Evolutionary conservation across 179 eudicot species (phyloP).

Genomic region (Patellifolia procumbens): DNA sequence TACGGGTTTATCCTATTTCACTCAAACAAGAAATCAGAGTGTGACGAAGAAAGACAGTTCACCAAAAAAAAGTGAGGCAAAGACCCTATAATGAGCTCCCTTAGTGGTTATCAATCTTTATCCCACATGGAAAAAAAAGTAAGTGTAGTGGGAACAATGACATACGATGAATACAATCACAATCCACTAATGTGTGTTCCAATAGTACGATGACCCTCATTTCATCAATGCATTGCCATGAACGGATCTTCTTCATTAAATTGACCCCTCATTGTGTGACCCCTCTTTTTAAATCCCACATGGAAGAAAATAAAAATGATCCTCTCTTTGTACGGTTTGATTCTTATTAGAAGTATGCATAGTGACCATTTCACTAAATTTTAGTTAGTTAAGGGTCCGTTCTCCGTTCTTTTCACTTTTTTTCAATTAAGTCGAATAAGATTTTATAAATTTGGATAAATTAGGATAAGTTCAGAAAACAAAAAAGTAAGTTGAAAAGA

Average conservation of each 20-base stretch:
- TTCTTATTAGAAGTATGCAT: neutral
- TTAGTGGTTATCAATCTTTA: conserved; percentile 13
- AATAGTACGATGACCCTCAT: neutral
- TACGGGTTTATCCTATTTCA: neutral
- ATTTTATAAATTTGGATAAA: no score
- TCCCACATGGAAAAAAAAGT: neutral
- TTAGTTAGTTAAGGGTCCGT: no score
- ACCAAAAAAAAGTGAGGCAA: conserved; percentile 3
- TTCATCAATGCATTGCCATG: neutral
- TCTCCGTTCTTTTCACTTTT: no score
- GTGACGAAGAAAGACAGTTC: conserved; percentile 2
- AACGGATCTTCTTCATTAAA: no score
- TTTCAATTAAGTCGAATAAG: no score
- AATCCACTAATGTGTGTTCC: conserved; percentile 11
- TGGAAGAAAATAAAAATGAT: neutral
- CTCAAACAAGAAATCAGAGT: neutral
- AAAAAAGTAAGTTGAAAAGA: no score
- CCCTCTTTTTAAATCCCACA: neutral
- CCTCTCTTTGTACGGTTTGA: neutral
- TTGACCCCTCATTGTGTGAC: conserved; percentile 2
- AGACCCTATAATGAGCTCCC: neutral
- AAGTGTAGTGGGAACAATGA: conserved; percentile 2
- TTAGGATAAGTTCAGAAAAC: no score
- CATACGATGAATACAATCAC: conserved; percentile 6
- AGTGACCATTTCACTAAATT: no score